phyloP scores from a whole-genome alignment of 75 land plant genomes.

The Sequoia sempervirens region DNA sequence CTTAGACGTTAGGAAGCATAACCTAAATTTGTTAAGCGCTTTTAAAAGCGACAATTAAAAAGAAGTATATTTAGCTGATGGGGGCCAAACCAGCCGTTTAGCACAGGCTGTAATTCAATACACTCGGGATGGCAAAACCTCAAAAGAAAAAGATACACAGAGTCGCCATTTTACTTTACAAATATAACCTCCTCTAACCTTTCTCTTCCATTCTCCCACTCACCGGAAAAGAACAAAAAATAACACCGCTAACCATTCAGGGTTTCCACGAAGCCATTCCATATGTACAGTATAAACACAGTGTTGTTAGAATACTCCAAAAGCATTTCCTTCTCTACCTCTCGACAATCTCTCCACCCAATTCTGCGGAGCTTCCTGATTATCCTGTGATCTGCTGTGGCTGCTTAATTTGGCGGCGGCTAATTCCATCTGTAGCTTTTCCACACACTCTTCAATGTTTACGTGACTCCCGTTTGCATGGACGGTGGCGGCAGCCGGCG shows the following conservation, averaged over 20 bases:
- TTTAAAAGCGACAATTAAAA: no score
- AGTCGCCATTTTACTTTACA: neutral
- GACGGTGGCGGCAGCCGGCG: neutral
- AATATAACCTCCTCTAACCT: no score
- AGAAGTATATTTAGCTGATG: no score
- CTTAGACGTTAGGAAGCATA: no score
- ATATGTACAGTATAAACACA: neutral
- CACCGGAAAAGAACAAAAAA: neutral
- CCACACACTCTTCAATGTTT: constrained; percentile 12
- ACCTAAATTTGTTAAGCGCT: no score
- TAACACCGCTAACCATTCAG: neutral
- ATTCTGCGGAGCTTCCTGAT: neutral
- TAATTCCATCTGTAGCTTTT: neutral
- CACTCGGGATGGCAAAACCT: neutral
- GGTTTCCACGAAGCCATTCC: neutral
- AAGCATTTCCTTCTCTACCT: neutral
- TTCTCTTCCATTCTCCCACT: neutral
- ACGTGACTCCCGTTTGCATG: neutral
- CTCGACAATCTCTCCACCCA: constrained; percentile 8
- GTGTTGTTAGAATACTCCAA: neutral
- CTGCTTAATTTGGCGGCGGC: neutral
- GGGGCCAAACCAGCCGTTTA: neutral
- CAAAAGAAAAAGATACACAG: neutral
- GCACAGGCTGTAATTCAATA: neutral
- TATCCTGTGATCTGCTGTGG: neutral